Evolutionary conservation across 306 rosid genomes (phyloP).

Genomic region (Prunus persica): DNA sequence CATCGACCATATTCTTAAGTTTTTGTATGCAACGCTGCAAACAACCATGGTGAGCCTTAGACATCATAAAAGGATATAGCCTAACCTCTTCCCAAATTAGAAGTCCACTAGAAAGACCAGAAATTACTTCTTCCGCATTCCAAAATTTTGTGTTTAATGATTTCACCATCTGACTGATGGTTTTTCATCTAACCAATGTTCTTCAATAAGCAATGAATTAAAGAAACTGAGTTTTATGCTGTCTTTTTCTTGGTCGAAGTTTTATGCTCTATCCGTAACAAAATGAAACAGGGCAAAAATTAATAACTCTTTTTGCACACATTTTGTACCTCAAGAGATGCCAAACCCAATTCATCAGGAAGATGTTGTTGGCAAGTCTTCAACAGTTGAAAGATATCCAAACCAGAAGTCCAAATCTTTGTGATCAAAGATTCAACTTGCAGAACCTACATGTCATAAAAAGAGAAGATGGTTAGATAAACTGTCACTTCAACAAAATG

Average conservation of each 20-base stretch:
- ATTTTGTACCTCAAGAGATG: slow-evolving; percentile 57
- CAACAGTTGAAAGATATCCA: slow-evolving; percentile 57
- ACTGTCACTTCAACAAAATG: not conserved
- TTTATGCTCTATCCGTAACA: not conserved
- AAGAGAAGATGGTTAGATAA: slow-evolving; percentile 20
- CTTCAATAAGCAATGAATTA: not conserved
- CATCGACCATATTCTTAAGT: slow-evolving; percentile 61
- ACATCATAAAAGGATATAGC: slow-evolving; percentile 17
- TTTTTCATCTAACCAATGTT: slow-evolving; percentile 3
- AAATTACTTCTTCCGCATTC: slow-evolving; percentile 1
- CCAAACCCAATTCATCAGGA: slow-evolving; percentile 55
- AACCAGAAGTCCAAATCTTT: slow-evolving; percentile 44
- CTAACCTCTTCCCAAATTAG: not conserved
- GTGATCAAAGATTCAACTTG: slow-evolving; percentile 62
- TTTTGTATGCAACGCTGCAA: slow-evolving; percentile 73
- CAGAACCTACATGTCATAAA: slow-evolving; percentile 59
- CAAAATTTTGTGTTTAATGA: not conserved
- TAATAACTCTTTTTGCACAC: not conserved
- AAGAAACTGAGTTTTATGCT: not conserved
- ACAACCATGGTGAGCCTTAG: slow-evolving; percentile 28
- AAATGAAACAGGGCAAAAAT: not conserved
- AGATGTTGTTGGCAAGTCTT: slow-evolving; percentile 48
- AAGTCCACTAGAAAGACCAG: not conserved
- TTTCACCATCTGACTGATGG: not conserved
- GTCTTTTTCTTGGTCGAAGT: not conserved